phyloP scores from a whole-genome alignment of 441 rosid genomes.

The Lagerstroemia fauriei region DNA sequence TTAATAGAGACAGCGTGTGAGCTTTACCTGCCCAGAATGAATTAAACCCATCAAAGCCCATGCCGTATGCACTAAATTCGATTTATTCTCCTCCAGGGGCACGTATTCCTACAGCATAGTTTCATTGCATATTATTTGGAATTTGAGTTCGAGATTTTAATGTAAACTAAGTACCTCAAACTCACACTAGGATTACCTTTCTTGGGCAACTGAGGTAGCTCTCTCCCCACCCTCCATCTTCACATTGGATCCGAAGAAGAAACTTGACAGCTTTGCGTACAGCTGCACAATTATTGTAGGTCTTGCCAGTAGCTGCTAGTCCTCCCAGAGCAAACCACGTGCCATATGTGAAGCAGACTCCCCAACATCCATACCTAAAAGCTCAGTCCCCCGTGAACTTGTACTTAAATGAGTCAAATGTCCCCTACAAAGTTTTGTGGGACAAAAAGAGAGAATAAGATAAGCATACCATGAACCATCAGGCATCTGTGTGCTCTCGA shows the following conservation, averaged over 20 bases:
- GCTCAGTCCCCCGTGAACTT: neutral
- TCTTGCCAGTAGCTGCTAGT: constrained; percentile 27
- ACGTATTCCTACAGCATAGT: constrained; percentile 44
- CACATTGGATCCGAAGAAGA: constrained; percentile 51
- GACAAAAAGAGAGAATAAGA: neutral
- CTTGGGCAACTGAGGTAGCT: constrained; percentile 65
- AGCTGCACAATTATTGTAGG: constrained; percentile 27
- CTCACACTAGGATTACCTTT: constrained; percentile 41
- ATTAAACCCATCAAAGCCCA: constrained; percentile 76
- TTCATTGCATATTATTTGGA: neutral
- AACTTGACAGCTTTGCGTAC: constrained; percentile 60
- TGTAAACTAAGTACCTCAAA: too few relatives aligned
- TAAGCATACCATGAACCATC: constrained; percentile 16
- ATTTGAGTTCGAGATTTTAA: neutral
- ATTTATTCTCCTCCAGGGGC: constrained; percentile 54
- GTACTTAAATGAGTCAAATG: neutral
- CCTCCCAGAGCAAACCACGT: constrained; percentile 32
- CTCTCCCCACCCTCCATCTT: constrained; percentile 79
- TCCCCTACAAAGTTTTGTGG: neutral
- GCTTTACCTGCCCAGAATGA: constrained; percentile 67
- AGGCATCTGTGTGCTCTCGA: constrained; percentile 25
- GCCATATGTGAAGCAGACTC: constrained; percentile 32
- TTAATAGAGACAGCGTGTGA: neutral
- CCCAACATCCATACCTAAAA: constrained; percentile 30
- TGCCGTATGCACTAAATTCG: constrained; percentile 67